Percentiles rank a stretch among this genome's conserved stretches.
phyloP scores from a whole-genome alignment of 1,284 basidiomycete species.

The Heterobasidion irregulare region DNA sequence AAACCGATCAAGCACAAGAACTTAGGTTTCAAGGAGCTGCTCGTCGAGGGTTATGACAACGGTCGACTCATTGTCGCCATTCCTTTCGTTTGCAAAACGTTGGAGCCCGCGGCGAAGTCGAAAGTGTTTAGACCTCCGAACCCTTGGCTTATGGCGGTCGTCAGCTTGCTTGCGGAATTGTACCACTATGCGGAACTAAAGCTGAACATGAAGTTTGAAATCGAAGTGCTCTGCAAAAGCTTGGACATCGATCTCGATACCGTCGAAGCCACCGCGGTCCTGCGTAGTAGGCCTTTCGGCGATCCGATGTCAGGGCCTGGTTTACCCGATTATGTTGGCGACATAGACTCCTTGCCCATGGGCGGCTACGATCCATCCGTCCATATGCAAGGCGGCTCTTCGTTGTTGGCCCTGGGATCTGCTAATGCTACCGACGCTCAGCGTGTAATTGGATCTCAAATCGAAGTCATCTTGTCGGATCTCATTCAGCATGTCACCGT shows the following conservation, averaged over 20 bases:
- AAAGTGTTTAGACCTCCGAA: conserved; percentile 94
- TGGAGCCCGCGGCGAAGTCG: conserved; percentile 86
- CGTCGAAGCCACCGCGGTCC: conserved; percentile 78
- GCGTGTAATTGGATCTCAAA: conserved; percentile 58
- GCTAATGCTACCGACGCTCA: conserved; percentile 46
- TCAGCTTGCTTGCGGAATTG: conserved; percentile 88
- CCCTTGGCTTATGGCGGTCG: conserved; percentile 96
- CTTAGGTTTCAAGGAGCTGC: conserved; percentile 92
- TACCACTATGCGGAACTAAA: conserved; percentile 97
- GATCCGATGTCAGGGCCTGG: conserved; percentile 46
- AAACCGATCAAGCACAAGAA: conserved; percentile 92
- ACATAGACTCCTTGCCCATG: conserved; percentile 66
- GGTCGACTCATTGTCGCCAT: conserved; percentile 92
- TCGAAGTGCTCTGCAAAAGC: conserved; percentile 93
- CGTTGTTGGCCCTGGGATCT: conserved; percentile 50
- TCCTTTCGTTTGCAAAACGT: conserved; percentile 96
- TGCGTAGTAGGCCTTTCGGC: conserved; percentile 60
- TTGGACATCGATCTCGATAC: conserved; percentile 85
- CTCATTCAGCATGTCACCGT: conserved; percentile 74
- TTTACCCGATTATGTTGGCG: conserved; percentile 63
- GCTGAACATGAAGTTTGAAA: conserved; percentile 97
- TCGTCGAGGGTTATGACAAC: conserved; percentile 92
- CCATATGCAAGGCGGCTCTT: conserved; percentile 42
- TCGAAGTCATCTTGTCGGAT: conserved; percentile 73
- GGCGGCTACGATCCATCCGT: conserved; percentile 49